Percentiles rank a stretch among this genome's conserved stretches.
These are phyloP conservation scores for Fusarium sulawesiense DNA, from an alignment of 2,329 filamentous ascomycete genomes.

Conservation along the genomic window DNA sequence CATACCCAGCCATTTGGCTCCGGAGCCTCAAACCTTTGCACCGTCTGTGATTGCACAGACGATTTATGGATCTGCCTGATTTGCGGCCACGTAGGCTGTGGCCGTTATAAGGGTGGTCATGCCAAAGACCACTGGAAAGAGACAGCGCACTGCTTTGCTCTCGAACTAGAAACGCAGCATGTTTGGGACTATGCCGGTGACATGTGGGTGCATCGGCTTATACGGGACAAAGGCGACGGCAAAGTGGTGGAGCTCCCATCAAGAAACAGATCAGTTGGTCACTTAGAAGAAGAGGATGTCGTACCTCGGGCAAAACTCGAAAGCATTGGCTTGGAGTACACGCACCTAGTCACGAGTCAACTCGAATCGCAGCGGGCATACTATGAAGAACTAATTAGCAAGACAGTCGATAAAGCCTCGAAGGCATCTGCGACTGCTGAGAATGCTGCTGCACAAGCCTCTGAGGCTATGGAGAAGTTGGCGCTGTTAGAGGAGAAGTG, in stretches of 20 bases:
- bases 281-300: slow-evolving; percentile 68
- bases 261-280: slow-evolving; percentile 52
- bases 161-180: slow-evolving; percentile 92
- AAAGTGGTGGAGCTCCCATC: slow-evolving; percentile 91
- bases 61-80: slow-evolving; percentile 97
- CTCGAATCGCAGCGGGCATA: slow-evolving; percentile 93
- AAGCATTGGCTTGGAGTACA: slow-evolving; percentile 92
- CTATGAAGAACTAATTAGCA: slow-evolving; percentile 91
- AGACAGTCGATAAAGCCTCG: slow-evolving; percentile 88
- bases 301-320: slow-evolving; percentile 77
- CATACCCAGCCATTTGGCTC: slow-evolving; percentile 68
- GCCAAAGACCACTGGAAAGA: slow-evolving; percentile 94
- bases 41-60: slow-evolving; percentile 79
- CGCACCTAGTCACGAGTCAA: slow-evolving; percentile 90
- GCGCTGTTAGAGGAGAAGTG: slow-evolving; percentile 59
- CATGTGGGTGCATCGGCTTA: slow-evolving; percentile 94
- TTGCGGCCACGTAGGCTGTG: slow-evolving; percentile 92
- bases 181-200: slow-evolving; percentile 99
- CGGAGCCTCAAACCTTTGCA: slow-evolving; percentile 76
- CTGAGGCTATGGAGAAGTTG: slow-evolving; percentile 62
- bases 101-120: slow-evolving; percentile 92
- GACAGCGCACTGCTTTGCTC: slow-evolving; percentile 88
- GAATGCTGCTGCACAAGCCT: slow-evolving; percentile 64
- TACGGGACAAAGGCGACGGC: slow-evolving; percentile 91
- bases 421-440: slow-evolving; percentile 77